phyloP scores from a whole-genome alignment of 2,329 filamentous ascomycete genomes.

The Alternaria sp. region DNA sequence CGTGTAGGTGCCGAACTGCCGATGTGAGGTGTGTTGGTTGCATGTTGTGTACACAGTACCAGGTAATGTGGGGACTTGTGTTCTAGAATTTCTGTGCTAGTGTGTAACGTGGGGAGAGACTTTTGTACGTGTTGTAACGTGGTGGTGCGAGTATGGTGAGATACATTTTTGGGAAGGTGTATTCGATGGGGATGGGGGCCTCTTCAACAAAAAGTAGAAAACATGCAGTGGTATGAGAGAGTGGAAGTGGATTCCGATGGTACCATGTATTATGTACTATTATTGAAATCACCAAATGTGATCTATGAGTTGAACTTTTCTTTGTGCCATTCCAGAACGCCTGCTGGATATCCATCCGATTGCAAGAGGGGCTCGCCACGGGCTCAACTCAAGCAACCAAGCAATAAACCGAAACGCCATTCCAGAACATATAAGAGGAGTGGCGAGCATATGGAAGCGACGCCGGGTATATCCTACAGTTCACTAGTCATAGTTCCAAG shows the following conservation, averaged over 20 bases:
- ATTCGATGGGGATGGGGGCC: neutral
- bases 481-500: constrained; percentile 29
- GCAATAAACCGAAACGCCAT: constrained; percentile 16
- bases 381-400: constrained; percentile 26
- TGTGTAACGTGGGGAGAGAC: constrained; percentile 1
- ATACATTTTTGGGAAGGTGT: neutral
- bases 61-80: constrained; percentile 4
- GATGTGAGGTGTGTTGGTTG: constrained; percentile 1
- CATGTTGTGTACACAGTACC: neutral
- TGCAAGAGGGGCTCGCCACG: constrained; percentile 24
- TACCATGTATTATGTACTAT: constrained; percentile 16
- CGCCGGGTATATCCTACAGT: constrained; percentile 41
- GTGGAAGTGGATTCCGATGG: constrained; percentile 14
- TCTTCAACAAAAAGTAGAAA: neutral
- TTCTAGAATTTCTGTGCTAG: constrained; percentile 8
- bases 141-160: constrained; percentile 7
- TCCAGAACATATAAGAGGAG: constrained; percentile 9
- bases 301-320: constrained; percentile 7
- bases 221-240: neutral
- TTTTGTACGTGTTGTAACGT: neutral
- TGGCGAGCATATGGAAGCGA: constrained; percentile 17
- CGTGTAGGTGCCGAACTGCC: constrained; percentile 1
- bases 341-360: constrained; percentile 16
- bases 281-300: neutral
- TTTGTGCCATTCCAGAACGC: constrained; percentile 8